Conservation (phyloP, 352 stramenopile genomes). For the Phytophthora citrophthora region DNA sequence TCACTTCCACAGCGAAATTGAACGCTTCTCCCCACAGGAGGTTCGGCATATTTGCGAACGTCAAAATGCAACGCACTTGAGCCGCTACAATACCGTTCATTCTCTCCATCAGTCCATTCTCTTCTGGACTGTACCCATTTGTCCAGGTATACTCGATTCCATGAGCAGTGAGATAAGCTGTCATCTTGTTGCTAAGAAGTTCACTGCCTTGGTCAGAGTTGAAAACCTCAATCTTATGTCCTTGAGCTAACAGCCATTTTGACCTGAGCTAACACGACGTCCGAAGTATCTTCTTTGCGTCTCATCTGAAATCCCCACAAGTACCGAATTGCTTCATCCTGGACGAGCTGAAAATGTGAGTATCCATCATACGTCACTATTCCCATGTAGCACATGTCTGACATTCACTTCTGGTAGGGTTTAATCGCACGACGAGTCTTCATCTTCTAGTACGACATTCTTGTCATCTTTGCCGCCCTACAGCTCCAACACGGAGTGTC, state of each 20-base stretch:
- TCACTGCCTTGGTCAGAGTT: conserved; percentile 11
- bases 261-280: background rate
- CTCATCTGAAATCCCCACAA: background rate
- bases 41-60: background rate
- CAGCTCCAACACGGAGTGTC: background rate
- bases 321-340: conserved; percentile 3
- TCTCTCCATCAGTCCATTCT: background rate
- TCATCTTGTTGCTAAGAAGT: background rate
- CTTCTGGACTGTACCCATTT: conserved; percentile 4
- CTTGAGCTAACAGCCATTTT: background rate
- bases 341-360: conserved; percentile 6
- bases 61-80: background rate
- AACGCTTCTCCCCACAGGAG: background rate
- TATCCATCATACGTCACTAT: background rate
- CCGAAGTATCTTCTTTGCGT: background rate
- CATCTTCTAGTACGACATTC: conserved; percentile 1
- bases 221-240: conserved; percentile 4
- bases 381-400: conserved; percentile 1
- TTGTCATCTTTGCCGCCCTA: background rate
- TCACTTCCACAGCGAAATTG: background rate
- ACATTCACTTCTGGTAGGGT: background rate
- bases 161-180: background rate
- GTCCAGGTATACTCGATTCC: conserved; percentile 5
- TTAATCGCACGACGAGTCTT: background rate
- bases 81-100: background rate